Conservation (phyloP, 2,329 filamentous ascomycete species). For the Sclerotinia spermophila region DNA sequence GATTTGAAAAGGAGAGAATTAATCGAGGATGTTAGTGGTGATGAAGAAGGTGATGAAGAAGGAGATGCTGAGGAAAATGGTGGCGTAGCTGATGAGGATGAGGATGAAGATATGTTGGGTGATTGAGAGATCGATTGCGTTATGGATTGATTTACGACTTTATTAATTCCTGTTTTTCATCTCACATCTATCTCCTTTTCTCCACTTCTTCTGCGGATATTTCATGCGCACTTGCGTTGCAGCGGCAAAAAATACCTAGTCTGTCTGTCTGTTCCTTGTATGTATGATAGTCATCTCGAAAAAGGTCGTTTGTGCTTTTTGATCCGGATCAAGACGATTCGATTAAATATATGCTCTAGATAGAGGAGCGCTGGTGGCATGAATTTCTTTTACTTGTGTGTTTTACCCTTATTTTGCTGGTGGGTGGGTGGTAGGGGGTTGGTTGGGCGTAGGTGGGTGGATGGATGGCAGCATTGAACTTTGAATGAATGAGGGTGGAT, state of each 20-base stretch:
- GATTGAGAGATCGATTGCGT: constrained; percentile 35
- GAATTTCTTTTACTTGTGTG: too few species aligned
- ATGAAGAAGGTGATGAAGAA: constrained; percentile 43
- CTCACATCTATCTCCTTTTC: neutral
- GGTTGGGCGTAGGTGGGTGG: neutral
- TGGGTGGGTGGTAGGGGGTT: neutral
- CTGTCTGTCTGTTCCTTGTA: neutral
- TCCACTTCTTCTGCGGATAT: neutral
- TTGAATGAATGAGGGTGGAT: neutral
- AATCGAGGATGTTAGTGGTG: constrained; percentile 44
- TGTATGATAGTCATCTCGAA: constrained; percentile 2
- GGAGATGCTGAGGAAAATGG: constrained; percentile 35
- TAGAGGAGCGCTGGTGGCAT: neutral
- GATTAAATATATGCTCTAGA: neutral
- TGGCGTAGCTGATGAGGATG: constrained; percentile 34
- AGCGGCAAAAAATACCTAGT: neutral
- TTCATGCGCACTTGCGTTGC: neutral
- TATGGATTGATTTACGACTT: constrained; percentile 10
- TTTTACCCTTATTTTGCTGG: neutral
- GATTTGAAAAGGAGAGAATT: constrained; percentile 54
- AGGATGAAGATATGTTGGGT: constrained; percentile 43
- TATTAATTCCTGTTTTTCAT: neutral
- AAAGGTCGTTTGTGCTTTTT: neutral
- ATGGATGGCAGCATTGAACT: neutral
- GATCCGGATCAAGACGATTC: neutral